Percentiles rank a stretch among this genome's conserved stretches.
These are phyloP conservation scores for Plasmodium vinckei DNA, from an alignment of 169 alveolate species.

Conservation along the genomic window DNA sequence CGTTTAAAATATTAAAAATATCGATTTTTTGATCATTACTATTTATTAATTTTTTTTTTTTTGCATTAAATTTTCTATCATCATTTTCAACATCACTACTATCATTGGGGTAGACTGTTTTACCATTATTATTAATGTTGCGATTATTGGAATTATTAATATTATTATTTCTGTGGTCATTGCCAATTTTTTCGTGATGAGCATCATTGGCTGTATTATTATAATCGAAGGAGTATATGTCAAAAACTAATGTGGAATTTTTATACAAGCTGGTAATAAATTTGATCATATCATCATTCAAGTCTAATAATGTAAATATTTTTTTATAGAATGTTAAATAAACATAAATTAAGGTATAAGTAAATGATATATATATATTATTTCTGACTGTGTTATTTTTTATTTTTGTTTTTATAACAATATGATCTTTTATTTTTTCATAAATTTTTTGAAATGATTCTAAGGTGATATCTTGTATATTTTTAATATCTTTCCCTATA, in stretches of 20 bases:
- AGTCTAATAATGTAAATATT: slow-evolving; percentile 14
- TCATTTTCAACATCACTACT: too few species aligned
- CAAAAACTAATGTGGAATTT: slow-evolving; percentile 23
- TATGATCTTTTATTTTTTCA: slow-evolving; percentile 37
- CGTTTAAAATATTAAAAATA: too few species aligned
- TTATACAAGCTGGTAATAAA: slow-evolving; percentile 30
- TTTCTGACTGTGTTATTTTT: slow-evolving; percentile 10
- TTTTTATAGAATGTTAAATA: slow-evolving; percentile 48
- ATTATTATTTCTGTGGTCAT: too few species aligned
- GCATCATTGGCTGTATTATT: not conserved
- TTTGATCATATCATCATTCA: slow-evolving; percentile 1
- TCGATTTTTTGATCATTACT: too few species aligned
- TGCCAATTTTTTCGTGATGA: not conserved
- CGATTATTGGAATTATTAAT: too few species aligned
- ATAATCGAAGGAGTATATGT: not conserved
- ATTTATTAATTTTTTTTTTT: too few species aligned
- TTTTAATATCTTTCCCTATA: slow-evolving; percentile 17
- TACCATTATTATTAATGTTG: too few species aligned
- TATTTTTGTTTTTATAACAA: slow-evolving; percentile 14
- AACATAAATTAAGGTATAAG: slow-evolving; percentile 37
- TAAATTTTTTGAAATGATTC: slow-evolving; percentile 16
- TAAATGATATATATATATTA: slow-evolving; percentile 5
- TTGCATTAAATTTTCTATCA: too few species aligned
- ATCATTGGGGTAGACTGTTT: too few species aligned
- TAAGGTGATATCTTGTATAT: slow-evolving; percentile 5